Percentiles rank a stretch among this genome's conserved stretches.
Conservation (phyloP, 805 yeast genomes). For the Candida anglica region DNA sequence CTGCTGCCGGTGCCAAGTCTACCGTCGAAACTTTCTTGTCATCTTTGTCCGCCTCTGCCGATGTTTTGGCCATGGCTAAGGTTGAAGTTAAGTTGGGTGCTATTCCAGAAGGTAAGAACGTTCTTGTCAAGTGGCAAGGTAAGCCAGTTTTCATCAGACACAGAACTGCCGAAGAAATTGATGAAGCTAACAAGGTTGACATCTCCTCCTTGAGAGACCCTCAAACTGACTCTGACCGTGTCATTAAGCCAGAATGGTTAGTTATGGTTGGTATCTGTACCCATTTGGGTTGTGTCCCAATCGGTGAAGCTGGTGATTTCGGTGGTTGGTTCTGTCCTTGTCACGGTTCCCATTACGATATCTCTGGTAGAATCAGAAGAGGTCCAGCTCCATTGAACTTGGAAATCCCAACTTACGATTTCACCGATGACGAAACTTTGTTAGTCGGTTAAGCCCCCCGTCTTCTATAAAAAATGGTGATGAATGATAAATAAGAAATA, state of each 20-base stretch:
- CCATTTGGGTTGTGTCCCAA: constrained; percentile 99
- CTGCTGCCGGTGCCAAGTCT: constrained; percentile 94
- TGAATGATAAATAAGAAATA: background rate
- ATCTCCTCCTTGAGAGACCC: constrained; percentile 86
- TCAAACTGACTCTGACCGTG: constrained; percentile 89
- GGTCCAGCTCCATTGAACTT: constrained; percentile 99
- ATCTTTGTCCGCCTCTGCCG: constrained; percentile 97
- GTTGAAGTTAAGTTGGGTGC: constrained; percentile 93
- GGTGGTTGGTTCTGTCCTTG: constrained; percentile 99
- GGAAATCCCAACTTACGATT: constrained; percentile 91
- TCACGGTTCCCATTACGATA: constrained; percentile 99
- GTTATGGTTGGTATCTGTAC: constrained; percentile 99
- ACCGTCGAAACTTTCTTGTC: constrained; percentile 90
- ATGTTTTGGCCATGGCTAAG: constrained; percentile 98
- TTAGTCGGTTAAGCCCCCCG: constrained; percentile 66
- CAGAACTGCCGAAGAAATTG: constrained; percentile 90
- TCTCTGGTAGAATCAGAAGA: constrained; percentile 99
- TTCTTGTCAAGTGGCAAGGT: constrained; percentile 99
- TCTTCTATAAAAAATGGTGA: background rate
- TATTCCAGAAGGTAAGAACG: constrained; percentile 97
- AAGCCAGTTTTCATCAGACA: constrained; percentile 99
- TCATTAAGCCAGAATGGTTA: constrained; percentile 95
- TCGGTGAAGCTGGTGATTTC: constrained; percentile 98
- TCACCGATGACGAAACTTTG: constrained; percentile 72
- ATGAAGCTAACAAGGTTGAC: constrained; percentile 87